A percentile compares a stretch with the other conserved stretches of the same genome.
phyloP scores from a whole-genome alignment of 257 asterid genomes.

The Solanum paucissectum region DNA sequence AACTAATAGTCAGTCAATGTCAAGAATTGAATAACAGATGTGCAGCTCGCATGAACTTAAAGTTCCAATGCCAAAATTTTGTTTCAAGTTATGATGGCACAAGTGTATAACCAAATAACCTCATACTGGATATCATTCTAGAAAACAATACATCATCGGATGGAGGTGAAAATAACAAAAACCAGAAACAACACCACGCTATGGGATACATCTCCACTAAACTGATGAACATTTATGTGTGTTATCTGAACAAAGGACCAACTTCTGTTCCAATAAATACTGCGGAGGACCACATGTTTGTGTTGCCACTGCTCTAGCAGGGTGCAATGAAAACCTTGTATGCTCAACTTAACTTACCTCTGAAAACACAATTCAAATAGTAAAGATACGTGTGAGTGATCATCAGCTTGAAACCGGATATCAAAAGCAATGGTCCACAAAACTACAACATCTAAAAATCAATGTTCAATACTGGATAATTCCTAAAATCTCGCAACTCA shows the following conservation, averaged over 20 bases:
- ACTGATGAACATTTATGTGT: background rate
- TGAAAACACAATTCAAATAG: background rate
- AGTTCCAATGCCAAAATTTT: background rate
- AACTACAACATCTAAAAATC: background rate
- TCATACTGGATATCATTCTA: background rate
- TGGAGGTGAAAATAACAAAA: background rate
- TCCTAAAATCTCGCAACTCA: background rate
- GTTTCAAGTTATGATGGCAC: background rate
- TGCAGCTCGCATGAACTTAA: background rate
- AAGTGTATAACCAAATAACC: background rate
- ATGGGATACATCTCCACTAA: background rate
- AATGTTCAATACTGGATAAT: background rate
- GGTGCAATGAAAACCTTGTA: background rate
- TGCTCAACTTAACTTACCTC: background rate
- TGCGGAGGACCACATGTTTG: background rate
- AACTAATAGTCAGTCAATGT: background rate
- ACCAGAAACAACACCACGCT: background rate
- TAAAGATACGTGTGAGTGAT: background rate
- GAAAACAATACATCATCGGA: background rate
- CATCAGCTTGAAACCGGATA: background rate
- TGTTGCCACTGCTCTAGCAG: background rate
- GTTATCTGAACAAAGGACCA: background rate
- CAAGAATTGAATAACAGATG: background rate
- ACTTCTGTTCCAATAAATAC: background rate
- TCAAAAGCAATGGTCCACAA: background rate